phyloP scores from a whole-genome alignment of 768 basidiomycete species.

The Dictyophora rubrovolvata region DNA sequence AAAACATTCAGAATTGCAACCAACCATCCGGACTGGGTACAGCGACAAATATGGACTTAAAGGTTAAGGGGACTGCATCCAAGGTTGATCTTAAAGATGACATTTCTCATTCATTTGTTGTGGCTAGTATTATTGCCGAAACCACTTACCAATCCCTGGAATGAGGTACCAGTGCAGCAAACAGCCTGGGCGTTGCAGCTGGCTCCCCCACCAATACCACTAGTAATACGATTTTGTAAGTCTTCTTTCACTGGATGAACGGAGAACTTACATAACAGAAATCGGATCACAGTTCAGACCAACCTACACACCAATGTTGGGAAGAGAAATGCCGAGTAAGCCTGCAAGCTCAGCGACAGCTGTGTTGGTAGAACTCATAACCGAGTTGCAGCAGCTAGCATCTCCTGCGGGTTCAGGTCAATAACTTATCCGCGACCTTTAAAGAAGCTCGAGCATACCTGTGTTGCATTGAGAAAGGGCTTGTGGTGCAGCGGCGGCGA shows the following conservation, averaged over 20 bases:
- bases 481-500: neutral
- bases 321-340: neutral
- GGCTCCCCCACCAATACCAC: neutral
- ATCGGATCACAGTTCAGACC: neutral
- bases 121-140: neutral
- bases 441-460: neutral
- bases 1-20: no score
- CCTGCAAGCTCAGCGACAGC: neutral
- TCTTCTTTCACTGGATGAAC: neutral
- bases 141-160: constrained; percentile 24
- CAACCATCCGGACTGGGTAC: no score
- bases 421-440: neutral
- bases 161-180: constrained; percentile 29
- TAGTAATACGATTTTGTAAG: neutral
- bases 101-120: neutral
- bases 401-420: neutral
- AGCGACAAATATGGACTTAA: neutral
- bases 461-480: neutral
- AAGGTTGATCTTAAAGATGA: neutral
- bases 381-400: neutral
- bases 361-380: neutral
- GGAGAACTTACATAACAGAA: neutral
- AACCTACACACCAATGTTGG: neutral
- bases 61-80: neutral
- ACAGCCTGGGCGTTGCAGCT: constrained; percentile 23